phyloP scores from a whole-genome alignment of 75 land plant genomes.

The Chamaecyparis obtusa region DNA sequence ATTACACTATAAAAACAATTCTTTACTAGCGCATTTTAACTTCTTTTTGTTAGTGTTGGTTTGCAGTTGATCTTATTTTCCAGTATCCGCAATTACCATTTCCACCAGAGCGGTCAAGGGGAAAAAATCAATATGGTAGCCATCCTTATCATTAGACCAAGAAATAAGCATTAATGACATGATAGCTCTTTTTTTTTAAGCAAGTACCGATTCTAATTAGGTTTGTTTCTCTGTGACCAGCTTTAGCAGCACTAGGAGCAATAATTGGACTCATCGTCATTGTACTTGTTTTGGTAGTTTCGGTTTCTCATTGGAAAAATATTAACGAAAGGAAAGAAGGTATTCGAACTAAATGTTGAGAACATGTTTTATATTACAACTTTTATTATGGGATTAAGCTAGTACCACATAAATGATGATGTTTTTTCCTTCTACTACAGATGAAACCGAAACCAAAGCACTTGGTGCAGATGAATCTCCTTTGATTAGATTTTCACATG shows the following conservation, averaged over 20 bases:
- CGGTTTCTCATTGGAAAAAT: not conserved
- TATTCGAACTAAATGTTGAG: not conserved
- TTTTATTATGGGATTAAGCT: not conserved
- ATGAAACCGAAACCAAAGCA: not conserved
- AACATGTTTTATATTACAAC: not conserved
- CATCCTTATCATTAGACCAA: not conserved
- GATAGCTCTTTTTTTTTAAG: not conserved
- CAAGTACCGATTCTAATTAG: not conserved
- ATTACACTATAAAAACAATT: no score
- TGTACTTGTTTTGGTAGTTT: not conserved
- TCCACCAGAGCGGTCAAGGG: not conserved
- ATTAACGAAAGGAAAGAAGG: not conserved
- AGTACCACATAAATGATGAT: not conserved
- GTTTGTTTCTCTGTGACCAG: not conserved
- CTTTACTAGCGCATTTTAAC: no score
- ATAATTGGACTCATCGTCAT: not conserved
- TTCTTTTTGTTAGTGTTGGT: not conserved
- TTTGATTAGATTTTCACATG: not conserved
- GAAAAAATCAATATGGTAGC: not conserved
- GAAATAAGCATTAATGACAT: not conserved
- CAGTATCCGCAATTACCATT: no score
- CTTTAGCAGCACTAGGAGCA: not conserved
- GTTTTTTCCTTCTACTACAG: not conserved
- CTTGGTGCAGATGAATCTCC: not conserved
- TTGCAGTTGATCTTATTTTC: not conserved